Conservation (phyloP, 345 rosid species). For the Geranium brycei region DNA sequence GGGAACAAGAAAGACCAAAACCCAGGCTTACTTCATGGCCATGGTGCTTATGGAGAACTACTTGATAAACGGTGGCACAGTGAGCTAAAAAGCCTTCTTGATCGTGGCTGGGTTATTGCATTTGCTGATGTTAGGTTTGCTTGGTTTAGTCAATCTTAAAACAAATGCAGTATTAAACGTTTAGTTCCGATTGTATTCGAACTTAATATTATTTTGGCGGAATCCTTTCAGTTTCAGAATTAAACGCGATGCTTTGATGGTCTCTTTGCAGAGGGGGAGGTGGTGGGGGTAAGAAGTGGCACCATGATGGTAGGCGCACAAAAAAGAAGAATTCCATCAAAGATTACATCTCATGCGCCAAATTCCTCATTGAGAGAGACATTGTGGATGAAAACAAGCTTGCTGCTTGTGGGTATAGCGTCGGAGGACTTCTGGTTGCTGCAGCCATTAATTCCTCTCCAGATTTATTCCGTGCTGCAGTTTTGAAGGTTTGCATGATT, state of each 20-base stretch:
- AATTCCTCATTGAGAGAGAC: slow-evolving; percentile 48
- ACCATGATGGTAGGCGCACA: slow-evolving; percentile 51
- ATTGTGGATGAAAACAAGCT: slow-evolving; percentile 63
- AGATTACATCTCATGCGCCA: slow-evolving; percentile 73
- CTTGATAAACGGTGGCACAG: slow-evolving; percentile 84
- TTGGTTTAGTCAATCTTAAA: neutral
- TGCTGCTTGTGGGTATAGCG: slow-evolving; percentile 91
- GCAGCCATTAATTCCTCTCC: slow-evolving; percentile 70
- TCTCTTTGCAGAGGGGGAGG: slow-evolving; percentile 74
- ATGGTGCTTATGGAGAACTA: slow-evolving; percentile 90
- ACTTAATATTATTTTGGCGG: neutral
- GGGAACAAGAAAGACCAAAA: slow-evolving; percentile 28
- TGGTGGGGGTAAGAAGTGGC: slow-evolving; percentile 75
- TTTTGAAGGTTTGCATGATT: slow-evolving; percentile 45
- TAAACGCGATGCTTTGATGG: slow-evolving; percentile 3
- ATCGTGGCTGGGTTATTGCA: slow-evolving; percentile 92
- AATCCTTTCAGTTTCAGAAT: neutral
- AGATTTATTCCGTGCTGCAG: slow-evolving; percentile 60
- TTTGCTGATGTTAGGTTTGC: slow-evolving; percentile 88
- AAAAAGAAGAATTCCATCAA: slow-evolving; percentile 61
- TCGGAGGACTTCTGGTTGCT: slow-evolving; percentile 88
- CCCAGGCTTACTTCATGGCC: slow-evolving; percentile 80
- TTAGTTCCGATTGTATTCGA: neutral
- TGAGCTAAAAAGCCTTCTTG: slow-evolving; percentile 94
- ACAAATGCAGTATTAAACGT: no score